Evolutionary conservation across 305 asterid species (phyloP), one percentile per base, ranked within the genome.

Genomic region (Ajuga reptans): DNA sequence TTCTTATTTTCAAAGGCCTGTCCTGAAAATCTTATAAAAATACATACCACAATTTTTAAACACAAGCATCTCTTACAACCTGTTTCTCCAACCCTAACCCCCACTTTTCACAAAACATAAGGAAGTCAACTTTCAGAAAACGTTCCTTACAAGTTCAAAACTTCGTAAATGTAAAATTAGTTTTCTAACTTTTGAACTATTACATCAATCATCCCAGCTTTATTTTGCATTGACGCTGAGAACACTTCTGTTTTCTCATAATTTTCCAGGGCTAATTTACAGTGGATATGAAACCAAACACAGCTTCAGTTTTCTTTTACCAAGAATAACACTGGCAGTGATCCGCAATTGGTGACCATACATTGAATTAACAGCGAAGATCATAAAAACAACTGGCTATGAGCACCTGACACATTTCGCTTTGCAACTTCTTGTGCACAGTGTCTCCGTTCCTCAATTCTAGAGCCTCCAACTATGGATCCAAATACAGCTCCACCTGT

Each of bases 401-500:
- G 60, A 57, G 51, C 55, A 90, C 98, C 98, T 88, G 96, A 84
- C 36, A 90, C 97, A 79, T 88, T 82, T 74, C 97, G 79, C 73
- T 50, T 81, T 37, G 87, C 80, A 80, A 90, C 96, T 88, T 88
- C 93, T 76, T 84, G 84, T 2, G 97, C 88, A 81, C 96, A 92
- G 57, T 77, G 77, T 62, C 9, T 82, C 56, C 98, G 85, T 64
- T 83, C 93, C 66, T 81, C 88, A 69, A 83, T 74, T 9, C 73
- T 76, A 66, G 95, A 87, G 77, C 96, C 97, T 79, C 98, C 98
- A 29, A 90, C 98, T 41, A 90, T 69, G 71, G 97, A 86, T 68
- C 98, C 98, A 81, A 92, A 90, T 75, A 84, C 75, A 65, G 95
- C 90, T 75, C 86, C 90, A 63, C 83, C 86, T 78, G 88, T 71